Conservation (phyloP, 202 grass and related monocot species). For the Zizania palustris region DNA sequence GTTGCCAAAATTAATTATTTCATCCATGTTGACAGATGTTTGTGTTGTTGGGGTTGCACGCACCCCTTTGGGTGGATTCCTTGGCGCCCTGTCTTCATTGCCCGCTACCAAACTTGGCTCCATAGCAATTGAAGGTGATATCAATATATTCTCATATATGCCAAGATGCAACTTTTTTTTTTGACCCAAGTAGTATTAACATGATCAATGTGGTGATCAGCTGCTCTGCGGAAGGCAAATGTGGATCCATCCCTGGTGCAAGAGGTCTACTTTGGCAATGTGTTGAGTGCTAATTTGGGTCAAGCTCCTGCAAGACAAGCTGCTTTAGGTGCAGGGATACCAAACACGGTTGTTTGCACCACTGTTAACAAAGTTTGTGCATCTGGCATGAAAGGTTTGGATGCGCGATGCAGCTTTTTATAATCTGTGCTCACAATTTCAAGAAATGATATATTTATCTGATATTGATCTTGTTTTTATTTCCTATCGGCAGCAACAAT, state of each 20-base stretch:
- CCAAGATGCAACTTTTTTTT: not conserved
- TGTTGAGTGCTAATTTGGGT: constrained; percentile 93
- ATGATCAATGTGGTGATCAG: constrained; percentile 18
- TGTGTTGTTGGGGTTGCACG: constrained; percentile 79
- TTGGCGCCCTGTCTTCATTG: constrained; percentile 72
- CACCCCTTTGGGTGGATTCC: constrained; percentile 83
- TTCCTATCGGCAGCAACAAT: constrained; percentile 65
- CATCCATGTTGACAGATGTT: constrained; percentile 58
- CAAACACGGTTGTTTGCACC: constrained; percentile 80
- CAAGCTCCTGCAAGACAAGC: constrained; percentile 90
- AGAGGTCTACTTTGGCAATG: constrained; percentile 92
- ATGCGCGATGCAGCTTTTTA: not conserved
- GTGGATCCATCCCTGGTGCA: constrained; percentile 81
- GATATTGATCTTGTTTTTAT: not conserved
- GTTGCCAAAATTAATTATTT: not conserved
- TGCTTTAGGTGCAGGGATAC: constrained; percentile 85
- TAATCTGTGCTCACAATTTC: not conserved
- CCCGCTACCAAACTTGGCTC: constrained; percentile 90
- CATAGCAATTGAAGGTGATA: constrained; percentile 64
- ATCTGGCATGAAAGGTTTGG: constrained; percentile 94
- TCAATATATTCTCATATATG: not conserved
- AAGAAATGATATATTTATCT: not conserved
- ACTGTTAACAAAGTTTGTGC: constrained; percentile 94
- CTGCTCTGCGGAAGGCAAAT: constrained; percentile 73
- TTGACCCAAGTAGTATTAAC: constrained; percentile 13